Evolutionary conservation across 768 basidiomycete genomes (phyloP).

Genomic region (Leccinum subgranulosum): DNA sequence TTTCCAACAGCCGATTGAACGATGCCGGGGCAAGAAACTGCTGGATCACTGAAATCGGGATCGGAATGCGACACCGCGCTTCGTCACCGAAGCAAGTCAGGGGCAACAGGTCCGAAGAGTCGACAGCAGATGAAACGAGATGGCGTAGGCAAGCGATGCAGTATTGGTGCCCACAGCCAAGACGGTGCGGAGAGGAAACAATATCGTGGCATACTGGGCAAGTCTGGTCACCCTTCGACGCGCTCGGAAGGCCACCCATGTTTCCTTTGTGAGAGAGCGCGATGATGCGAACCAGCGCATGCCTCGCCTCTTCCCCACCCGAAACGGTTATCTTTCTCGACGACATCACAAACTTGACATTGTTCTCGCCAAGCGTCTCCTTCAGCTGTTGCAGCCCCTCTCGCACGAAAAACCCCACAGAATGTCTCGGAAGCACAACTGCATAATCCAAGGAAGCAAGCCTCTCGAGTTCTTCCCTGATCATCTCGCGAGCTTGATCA

Average conservation of each 20-base stretch:
- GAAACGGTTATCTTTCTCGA: constrained; percentile 46
- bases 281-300: constrained; percentile 43
- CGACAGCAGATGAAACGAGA: constrained; percentile 55
- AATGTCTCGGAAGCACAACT: constrained; percentile 32
- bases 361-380: constrained; percentile 26
- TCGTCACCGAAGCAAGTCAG: constrained; percentile 65
- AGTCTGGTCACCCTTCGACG: constrained; percentile 7
- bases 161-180: constrained; percentile 65
- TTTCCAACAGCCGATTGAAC: constrained; percentile 52
- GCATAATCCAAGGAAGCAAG: constrained; percentile 26
- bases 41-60: constrained; percentile 53
- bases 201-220: constrained; percentile 58
- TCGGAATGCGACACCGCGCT: constrained; percentile 50
- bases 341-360: constrained; percentile 37
- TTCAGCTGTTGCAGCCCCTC: constrained; percentile 49
- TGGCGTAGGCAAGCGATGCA: constrained; percentile 58
- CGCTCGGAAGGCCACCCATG: neutral
- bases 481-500: constrained; percentile 37
- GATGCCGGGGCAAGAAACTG: constrained; percentile 47
- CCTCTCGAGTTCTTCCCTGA: constrained; percentile 47
- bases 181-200: constrained; percentile 39
- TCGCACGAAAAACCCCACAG: constrained; percentile 49
- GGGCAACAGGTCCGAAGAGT: constrained; percentile 54
- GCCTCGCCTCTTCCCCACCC: constrained; percentile 55
- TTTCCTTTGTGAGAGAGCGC: constrained; percentile 36